Evolutionary conservation across 2,329 filamentous ascomycete genomes (phyloP).

Genomic region (Aspergillus neotritici): DNA sequence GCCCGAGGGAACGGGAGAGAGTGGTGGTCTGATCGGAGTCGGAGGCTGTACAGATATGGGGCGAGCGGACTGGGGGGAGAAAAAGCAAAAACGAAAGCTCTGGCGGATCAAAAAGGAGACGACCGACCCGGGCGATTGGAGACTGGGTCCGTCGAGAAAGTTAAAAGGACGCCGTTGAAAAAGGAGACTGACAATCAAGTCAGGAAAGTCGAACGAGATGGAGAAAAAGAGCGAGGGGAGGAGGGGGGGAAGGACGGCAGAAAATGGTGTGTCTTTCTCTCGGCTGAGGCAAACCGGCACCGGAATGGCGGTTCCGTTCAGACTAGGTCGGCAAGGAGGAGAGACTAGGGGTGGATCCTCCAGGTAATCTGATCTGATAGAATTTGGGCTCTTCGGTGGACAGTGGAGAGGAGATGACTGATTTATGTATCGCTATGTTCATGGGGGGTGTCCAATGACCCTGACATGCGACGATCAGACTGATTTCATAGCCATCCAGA

Average conservation of each 20-base stretch:
- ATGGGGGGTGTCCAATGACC: too few species aligned
- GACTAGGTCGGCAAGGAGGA: constrained; percentile 9
- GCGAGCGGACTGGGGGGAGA: background rate
- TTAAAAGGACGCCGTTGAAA: background rate
- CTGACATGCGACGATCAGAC: too few species aligned
- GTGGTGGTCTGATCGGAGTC: constrained; percentile 2
- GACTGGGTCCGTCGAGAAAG: background rate
- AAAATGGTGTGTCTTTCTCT: constrained; percentile 3
- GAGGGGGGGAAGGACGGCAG: constrained; percentile 15
- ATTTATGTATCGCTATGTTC: too few species aligned
- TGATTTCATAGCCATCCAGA: too few species aligned
- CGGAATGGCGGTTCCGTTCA: constrained; percentile 19
- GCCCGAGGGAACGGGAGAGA: background rate
- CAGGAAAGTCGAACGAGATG: constrained; percentile 2
- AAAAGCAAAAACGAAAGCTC: background rate
- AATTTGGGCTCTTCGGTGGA: too few species aligned
- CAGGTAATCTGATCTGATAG: background rate
- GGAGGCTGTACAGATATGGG: constrained; percentile 3
- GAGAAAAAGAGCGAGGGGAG: too few species aligned
- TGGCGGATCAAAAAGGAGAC: too few species aligned
- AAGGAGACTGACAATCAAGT: constrained; percentile 4
- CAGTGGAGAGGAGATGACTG: too few species aligned
- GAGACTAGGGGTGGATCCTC: constrained; percentile 8
- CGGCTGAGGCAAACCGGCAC: constrained; percentile 17
- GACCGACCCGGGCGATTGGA: too few species aligned